These are phyloP conservation scores for Sugiyamaella chiloensis DNA, from an alignment of 805 yeast genomes.

Conservation along the genomic window DNA sequence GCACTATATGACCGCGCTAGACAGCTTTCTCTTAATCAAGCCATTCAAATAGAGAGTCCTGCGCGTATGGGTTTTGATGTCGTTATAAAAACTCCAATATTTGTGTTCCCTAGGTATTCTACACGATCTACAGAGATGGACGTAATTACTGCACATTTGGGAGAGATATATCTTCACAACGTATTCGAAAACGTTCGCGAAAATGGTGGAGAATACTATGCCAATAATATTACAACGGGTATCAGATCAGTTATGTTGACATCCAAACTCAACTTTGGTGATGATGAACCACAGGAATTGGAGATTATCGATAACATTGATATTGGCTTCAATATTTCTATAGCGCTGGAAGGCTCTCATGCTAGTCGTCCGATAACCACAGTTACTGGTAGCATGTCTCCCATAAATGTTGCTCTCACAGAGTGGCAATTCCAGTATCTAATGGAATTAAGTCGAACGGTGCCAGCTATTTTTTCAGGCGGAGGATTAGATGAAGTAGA, in stretches of 20 bases:
- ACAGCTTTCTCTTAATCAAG: slow-evolving; percentile 82
- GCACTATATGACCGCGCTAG: slow-evolving; percentile 85
- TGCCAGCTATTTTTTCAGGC: slow-evolving; percentile 52
- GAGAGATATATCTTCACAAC: slow-evolving; percentile 75
- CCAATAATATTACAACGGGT: slow-evolving; percentile 65
- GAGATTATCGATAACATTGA: slow-evolving; percentile 68
- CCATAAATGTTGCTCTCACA: slow-evolving; percentile 61
- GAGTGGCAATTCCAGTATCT: slow-evolving; percentile 68
- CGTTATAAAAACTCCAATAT: slow-evolving; percentile 72
- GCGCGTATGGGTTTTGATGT: slow-evolving; percentile 68
- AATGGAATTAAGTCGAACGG: slow-evolving; percentile 50
- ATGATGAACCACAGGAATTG: slow-evolving; percentile 47
- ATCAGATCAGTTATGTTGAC: slow-evolving; percentile 66
- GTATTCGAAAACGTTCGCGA: slow-evolving; percentile 39
- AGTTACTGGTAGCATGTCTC: slow-evolving; percentile 57
- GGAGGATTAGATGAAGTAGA: slow-evolving; percentile 50
- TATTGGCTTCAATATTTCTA: slow-evolving; percentile 56
- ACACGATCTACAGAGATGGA: slow-evolving; percentile 48
- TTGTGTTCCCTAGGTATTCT: slow-evolving; percentile 65
- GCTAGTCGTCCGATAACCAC: slow-evolving; percentile 46
- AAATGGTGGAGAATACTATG: slow-evolving; percentile 22
- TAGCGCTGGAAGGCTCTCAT: slow-evolving; percentile 32
- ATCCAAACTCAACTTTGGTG: slow-evolving; percentile 54
- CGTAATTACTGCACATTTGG: slow-evolving; percentile 66
- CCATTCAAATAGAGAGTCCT: slow-evolving; percentile 52